Evolutionary conservation across 495 filamentous ascomycete species (phyloP), one percentile per base, ranked within the genome.

Genomic region (Penicillium chermesinum): DNA sequence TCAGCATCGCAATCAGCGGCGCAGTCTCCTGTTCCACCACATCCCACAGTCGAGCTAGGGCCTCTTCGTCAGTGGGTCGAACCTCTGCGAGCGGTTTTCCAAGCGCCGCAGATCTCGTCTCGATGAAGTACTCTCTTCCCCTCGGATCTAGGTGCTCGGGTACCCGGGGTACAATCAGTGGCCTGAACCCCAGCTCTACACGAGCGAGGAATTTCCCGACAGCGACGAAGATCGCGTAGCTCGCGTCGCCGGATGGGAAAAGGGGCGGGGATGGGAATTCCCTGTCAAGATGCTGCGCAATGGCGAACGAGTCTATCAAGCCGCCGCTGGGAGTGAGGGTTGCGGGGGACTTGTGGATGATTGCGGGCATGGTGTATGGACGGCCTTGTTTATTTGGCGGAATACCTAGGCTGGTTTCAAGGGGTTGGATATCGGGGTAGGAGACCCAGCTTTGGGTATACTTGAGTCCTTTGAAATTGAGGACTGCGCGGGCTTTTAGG

Each of bases 381-480:
- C 21, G 41, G 2, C 51, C 47, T 15, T 52, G 25, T 12, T 54
- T 32, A 34, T 53, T 21, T 12, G 65, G 59, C 9, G 50, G 39
- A 9, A 71, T 50, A 4, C 15, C 46, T 2, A 64, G 16, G 12
- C 33, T 20, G n/a, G 43, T 49, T 7, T 59, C 49, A 1, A 71
- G 40, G 9, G 62, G 55, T 7, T 54, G 55, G 22, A 71, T 67
- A 36, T 69, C 67, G 0, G 65, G 62, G 48, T 69, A 69, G 34
- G 67, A 67, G 20, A 63, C 54, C 49, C 53, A 71, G 39, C 58
- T 62, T 40, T 71, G 59, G 7, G 62, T 67, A 49, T 69, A 69
- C 8, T 56, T 57, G 34, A 67, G 61, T 1, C 53, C 45, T 35
- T 71, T 71, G 57, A 59, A 67, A 52, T 71, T 71, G 16, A 69